phyloP scores from a whole-genome alignment of 2,329 filamentous ascomycete species.

The Venturia effusa region DNA sequence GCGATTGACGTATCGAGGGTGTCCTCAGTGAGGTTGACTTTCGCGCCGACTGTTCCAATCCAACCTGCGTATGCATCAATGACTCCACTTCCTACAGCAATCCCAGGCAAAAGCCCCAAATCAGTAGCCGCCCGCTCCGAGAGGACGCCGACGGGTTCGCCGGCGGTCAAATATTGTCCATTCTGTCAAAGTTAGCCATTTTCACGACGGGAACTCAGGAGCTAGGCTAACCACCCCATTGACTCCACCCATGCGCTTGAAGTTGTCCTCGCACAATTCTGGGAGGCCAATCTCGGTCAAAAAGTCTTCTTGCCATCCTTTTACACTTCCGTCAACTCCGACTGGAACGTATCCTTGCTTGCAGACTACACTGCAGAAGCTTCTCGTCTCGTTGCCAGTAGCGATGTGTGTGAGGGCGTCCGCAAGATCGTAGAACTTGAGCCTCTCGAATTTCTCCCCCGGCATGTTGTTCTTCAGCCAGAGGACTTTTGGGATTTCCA shows the following conservation, averaged over 20 bases:
- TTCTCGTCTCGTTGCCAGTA: constrained; percentile 81
- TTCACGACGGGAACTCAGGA: constrained; percentile 5
- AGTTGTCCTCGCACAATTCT: constrained; percentile 75
- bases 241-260: constrained; percentile 87
- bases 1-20: constrained; percentile 56
- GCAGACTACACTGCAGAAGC: constrained; percentile 92
- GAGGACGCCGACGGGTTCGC: constrained; percentile 77
- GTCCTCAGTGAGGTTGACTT: constrained; percentile 63
- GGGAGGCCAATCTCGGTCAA: constrained; percentile 75
- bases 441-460: constrained; percentile 73
- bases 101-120: constrained; percentile 74
- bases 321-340: constrained; percentile 93
- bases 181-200: constrained; percentile 51
- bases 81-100: constrained; percentile 89
- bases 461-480: constrained; percentile 99
- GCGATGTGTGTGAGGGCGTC: constrained; percentile 92
- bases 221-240: constrained; percentile 74
- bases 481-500: constrained; percentile 97
- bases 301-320: constrained; percentile 97
- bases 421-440: constrained; percentile 93
- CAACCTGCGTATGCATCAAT: constrained; percentile 98
- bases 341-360: constrained; percentile 96
- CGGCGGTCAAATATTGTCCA: constrained; percentile 80
- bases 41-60: constrained; percentile 98
- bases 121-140: constrained; percentile 74